Conservation (phyloP, 2,329 filamentous ascomycete species). For the Diaporthe batatas region DNA sequence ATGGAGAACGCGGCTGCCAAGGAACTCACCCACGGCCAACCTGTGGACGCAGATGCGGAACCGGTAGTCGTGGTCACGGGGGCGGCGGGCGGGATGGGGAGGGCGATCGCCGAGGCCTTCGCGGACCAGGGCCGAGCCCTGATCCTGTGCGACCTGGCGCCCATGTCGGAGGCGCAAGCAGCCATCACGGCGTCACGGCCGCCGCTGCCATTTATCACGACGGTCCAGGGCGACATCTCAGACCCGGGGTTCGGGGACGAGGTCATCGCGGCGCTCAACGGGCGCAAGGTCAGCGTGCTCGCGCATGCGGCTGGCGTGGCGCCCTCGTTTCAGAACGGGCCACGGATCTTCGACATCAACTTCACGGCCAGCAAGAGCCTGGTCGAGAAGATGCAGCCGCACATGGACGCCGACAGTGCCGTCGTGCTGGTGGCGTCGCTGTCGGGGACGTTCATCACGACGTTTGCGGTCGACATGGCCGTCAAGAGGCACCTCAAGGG, state of each 20-base stretch:
- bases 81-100: slow-evolving; percentile 8
- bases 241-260: slow-evolving; percentile 29
- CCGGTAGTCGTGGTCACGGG: slow-evolving; percentile 29
- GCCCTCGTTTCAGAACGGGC: slow-evolving; percentile 7
- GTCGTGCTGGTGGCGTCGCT: slow-evolving; percentile 11
- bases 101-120: slow-evolving; percentile 30
- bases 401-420: background rate
- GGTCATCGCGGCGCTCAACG: slow-evolving; percentile 20
- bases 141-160: slow-evolving; percentile 28
- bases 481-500: slow-evolving; percentile 22
- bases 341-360: slow-evolving; percentile 27
- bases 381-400: slow-evolving; percentile 15
- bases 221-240: slow-evolving; percentile 21
- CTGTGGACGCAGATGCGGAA: background rate
- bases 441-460: slow-evolving; percentile 12
- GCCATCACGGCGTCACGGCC: slow-evolving; percentile 1
- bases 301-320: slow-evolving; percentile 28
- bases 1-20: slow-evolving; percentile 18
- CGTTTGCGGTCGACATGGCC: background rate
- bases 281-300: slow-evolving; percentile 27
- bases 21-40: slow-evolving; percentile 12
- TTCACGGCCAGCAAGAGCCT: slow-evolving; percentile 19
- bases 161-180: slow-evolving; percentile 8
- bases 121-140: slow-evolving; percentile 33
- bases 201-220: slow-evolving; percentile 11